These are phyloP conservation scores for Paecilomyces sp. DNA, from an alignment of 2,329 filamentous ascomycete genomes.

Conservation along the genomic window DNA sequence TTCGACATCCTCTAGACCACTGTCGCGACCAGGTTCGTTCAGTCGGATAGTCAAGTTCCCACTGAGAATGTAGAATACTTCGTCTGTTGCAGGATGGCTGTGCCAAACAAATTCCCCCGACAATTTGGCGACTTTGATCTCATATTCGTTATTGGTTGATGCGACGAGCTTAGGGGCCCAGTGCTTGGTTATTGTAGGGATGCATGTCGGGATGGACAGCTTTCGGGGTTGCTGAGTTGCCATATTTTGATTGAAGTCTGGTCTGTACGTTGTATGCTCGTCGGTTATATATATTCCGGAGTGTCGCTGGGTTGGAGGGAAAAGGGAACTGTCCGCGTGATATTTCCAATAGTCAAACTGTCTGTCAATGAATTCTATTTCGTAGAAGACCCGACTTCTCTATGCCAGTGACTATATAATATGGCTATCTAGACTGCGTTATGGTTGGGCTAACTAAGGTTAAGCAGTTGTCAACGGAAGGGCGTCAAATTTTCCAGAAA, in stretches of 20 bases:
- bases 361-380: no score
- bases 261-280: no score
- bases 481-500: not conserved
- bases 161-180: not conserved
- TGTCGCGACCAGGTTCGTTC: constrained; percentile 11
- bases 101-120: constrained; percentile 37
- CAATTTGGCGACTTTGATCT: constrained; percentile 25
- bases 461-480: not conserved
- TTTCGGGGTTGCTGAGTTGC: not conserved
- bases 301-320: no score
- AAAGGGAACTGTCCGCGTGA: no score
- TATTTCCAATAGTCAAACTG: no score
- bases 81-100: constrained; percentile 34
- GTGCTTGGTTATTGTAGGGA: not conserved
- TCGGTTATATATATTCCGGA: no score
- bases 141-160: not conserved
- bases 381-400: no score
- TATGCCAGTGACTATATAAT: no score
- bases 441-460: not conserved
- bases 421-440: no score
- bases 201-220: not conserved
- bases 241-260: not conserved
- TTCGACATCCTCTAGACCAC: not conserved
- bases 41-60: constrained; percentile 30
- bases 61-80: constrained; percentile 33